A percentile compares a stretch with the other conserved stretches of the same genome.
Conservation (phyloP, 164 flowering plant genomes). For the Stephania cephalantha region DNA sequence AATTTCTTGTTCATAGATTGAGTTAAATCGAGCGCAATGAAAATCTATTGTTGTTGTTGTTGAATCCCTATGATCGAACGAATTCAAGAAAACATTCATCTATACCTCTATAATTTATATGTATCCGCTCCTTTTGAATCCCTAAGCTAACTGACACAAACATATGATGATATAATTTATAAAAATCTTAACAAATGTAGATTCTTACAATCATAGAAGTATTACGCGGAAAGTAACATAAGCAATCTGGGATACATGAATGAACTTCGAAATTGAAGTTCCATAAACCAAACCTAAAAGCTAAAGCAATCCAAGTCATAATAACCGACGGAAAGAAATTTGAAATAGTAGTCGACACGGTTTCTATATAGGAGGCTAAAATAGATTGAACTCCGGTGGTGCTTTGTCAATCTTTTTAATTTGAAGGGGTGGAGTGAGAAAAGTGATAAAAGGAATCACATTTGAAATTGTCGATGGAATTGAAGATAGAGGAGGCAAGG, state of each 20-base stretch:
- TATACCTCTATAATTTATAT: too few relatives aligned
- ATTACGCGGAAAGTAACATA: too few relatives aligned
- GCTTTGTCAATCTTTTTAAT: too few relatives aligned
- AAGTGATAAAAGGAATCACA: not conserved
- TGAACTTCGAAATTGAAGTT: not conserved
- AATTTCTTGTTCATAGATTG: too few relatives aligned
- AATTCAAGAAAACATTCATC: too few relatives aligned
- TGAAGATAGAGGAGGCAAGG: not conserved
- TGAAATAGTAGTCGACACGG: not conserved
- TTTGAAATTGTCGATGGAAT: not conserved
- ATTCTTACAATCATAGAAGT: not conserved
- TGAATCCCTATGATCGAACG: too few relatives aligned
- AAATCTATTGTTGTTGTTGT: too few relatives aligned
- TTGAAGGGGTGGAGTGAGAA: not conserved
- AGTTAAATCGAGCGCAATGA: too few relatives aligned
- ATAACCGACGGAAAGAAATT: not conserved
- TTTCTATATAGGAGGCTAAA: not conserved
- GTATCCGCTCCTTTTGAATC: too few relatives aligned
- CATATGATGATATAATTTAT: not conserved
- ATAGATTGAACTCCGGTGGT: not conserved
- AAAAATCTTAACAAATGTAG: not conserved
- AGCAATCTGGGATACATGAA: not conserved
- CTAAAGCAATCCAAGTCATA: not conserved
- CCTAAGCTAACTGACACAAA: too few relatives aligned
- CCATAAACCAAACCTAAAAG: not conserved